Percentiles rank a stretch among this genome's conserved stretches.
Conservation (phyloP, 1,284 basidiomycete genomes). For the Tremellales sp. region DNA sequence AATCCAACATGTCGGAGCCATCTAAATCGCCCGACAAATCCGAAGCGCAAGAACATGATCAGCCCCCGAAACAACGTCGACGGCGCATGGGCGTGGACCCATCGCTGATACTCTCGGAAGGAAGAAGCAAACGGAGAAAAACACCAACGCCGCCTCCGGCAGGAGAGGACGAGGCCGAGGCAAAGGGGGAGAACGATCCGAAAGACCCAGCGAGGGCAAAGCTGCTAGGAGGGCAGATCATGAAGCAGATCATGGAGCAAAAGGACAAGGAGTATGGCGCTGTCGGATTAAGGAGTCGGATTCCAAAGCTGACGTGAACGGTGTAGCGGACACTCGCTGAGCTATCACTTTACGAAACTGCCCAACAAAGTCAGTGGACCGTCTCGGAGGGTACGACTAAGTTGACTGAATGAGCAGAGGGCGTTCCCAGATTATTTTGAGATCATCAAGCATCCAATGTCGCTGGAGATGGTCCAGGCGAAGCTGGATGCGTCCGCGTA, state of each 20-base stretch:
- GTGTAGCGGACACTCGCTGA: conserved; percentile 32
- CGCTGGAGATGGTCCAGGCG: conserved; percentile 36
- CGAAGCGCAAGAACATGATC: too few species aligned
- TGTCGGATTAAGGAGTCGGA: background rate
- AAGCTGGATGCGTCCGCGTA: conserved; percentile 34
- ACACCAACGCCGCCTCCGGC: conserved; percentile 23
- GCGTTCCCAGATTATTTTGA: conserved; percentile 46
- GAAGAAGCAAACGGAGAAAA: conserved; percentile 23
- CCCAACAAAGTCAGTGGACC: conserved; percentile 36
- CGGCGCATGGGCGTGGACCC: conserved; percentile 26
- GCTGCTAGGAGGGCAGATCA: conserved; percentile 30
- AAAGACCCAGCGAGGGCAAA: conserved; percentile 36
- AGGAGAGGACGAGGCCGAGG: conserved; percentile 4
- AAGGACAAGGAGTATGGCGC: conserved; percentile 28
- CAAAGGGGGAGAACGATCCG: conserved; percentile 19
- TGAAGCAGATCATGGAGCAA: conserved; percentile 31
- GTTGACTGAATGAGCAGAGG: conserved; percentile 16
- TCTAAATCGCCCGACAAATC: too few species aligned
- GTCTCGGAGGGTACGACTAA: conserved; percentile 3
- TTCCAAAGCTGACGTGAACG: background rate
- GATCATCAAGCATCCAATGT: conserved; percentile 45
- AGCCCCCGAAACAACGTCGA: conserved; percentile 7
- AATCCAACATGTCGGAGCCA: too few species aligned
- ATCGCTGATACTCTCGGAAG: conserved; percentile 27
- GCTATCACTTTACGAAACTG: conserved; percentile 41